phyloP scores from a whole-genome alignment of 129 eudicot genomes.

The Chrysanthemum makinoi region DNA sequence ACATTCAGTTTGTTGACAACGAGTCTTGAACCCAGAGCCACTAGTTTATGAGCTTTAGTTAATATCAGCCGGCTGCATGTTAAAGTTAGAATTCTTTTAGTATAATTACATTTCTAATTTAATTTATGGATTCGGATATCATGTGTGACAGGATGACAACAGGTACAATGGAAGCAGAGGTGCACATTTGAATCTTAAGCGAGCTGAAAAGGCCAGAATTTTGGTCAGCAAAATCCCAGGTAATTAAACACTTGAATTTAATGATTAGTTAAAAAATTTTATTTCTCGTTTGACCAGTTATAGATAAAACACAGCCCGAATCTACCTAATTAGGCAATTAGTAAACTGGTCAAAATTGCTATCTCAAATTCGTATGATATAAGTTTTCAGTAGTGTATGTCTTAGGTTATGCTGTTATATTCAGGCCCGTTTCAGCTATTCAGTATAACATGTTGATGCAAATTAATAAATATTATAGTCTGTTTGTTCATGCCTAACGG shows the following conservation, averaged over 20 bases:
- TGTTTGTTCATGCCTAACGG: not conserved
- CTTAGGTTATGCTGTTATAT: not conserved
- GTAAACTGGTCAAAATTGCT: not conserved
- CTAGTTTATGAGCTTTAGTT: not conserved
- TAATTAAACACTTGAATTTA: not conserved
- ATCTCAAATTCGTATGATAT: not conserved
- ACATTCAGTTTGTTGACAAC: no score
- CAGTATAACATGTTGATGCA: constrained; percentile 1
- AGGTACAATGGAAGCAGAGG: constrained; percentile 94
- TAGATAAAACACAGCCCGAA: not conserved
- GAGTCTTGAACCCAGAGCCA: not conserved
- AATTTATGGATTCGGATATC: constrained; percentile 5
- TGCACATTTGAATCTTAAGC: constrained; percentile 92
- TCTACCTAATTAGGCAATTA: not conserved
- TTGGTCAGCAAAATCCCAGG: constrained; percentile 94
- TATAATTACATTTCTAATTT: not conserved
- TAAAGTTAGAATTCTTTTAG: not conserved
- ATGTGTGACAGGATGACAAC: constrained; percentile 73
- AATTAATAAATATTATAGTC: not conserved
- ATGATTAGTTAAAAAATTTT: not conserved
- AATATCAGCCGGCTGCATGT: not conserved
- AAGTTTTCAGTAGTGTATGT: not conserved
- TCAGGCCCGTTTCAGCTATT: not conserved
- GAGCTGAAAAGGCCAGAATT: constrained; percentile 93
- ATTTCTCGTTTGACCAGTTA: not conserved